These are phyloP conservation scores for Suaeda aralocaspica DNA, from an alignment of 148 eudicot species.

Conservation along the genomic window DNA sequence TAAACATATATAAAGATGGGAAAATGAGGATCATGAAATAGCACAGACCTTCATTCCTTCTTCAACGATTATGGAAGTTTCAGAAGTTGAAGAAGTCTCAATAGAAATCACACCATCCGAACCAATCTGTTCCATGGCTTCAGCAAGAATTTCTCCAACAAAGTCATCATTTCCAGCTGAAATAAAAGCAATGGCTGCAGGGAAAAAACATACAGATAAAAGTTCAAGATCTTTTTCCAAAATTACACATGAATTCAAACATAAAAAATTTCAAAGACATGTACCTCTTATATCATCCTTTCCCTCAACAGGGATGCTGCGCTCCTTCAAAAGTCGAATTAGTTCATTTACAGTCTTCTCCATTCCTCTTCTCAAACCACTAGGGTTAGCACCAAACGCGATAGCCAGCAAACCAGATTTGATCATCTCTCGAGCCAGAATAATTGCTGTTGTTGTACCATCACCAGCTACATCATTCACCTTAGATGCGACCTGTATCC, in stretches of 20 bases:
- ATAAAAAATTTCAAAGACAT: not conserved
- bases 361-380: constrained; percentile 81
- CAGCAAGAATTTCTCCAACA: constrained; percentile 81
- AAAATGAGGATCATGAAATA: constrained; percentile 13
- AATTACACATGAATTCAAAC: not conserved
- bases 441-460: constrained; percentile 92
- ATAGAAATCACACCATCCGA: constrained; percentile 73
- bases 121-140: constrained; percentile 73
- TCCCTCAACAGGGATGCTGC: constrained; percentile 58
- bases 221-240: not conserved
- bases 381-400: constrained; percentile 74
- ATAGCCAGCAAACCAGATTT: constrained; percentile 67
- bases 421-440: constrained; percentile 84
- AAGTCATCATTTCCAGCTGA: constrained; percentile 93
- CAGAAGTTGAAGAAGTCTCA: constrained; percentile 70
- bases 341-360: constrained; percentile 66
- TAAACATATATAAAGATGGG: not conserved
- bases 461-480: constrained; percentile 91
- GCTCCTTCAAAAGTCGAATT: constrained; percentile 53
- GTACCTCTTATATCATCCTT: constrained; percentile 71
- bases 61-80: constrained; percentile 66
- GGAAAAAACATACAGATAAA: constrained; percentile 2
- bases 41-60: constrained; percentile 92
- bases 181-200: constrained; percentile 77
- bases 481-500: constrained; percentile 81